phyloP scores from a whole-genome alignment of 495 filamentous ascomycete genomes.

The Astrocystis sublimbata region DNA sequence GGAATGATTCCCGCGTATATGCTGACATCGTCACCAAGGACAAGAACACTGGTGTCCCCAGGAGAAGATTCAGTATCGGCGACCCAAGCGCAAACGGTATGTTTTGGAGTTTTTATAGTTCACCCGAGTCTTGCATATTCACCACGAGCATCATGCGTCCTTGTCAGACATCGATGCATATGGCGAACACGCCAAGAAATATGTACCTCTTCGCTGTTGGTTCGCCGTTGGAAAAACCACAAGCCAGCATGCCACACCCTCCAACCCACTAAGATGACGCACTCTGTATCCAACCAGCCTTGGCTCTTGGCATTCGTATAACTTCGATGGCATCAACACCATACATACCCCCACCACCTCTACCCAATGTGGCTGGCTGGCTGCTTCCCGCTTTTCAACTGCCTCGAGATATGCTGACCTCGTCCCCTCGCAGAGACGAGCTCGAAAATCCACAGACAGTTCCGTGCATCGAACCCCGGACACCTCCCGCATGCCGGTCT shows the following conservation, averaged over 20 bases:
- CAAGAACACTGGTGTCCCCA: slow-evolving; percentile 54
- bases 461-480: slow-evolving; percentile 82
- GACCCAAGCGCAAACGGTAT: slow-evolving; percentile 54
- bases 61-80: slow-evolving; percentile 54
- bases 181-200: slow-evolving; percentile 24
- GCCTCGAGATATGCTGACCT: slow-evolving; percentile 24
- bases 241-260: too few species aligned
- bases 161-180: slow-evolving; percentile 16
- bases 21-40: slow-evolving; percentile 31
- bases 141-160: slow-evolving; percentile 7
- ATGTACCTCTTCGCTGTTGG: slow-evolving; percentile 3
- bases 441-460: slow-evolving; percentile 82
- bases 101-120: slow-evolving; percentile 12
- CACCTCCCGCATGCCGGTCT: slow-evolving; percentile 88
- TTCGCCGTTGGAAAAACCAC: slow-evolving; percentile 1
- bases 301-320: slow-evolving; percentile 32
- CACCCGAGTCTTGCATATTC: background rate
- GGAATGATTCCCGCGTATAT: background rate
- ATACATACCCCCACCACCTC: too few species aligned
- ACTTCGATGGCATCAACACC: background rate
- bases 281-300: slow-evolving; percentile 33
- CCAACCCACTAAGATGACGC: slow-evolving; percentile 23
- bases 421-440: slow-evolving; percentile 57
- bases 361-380: too few species aligned
- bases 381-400: slow-evolving; percentile 7